A percentile compares a stretch with the other conserved stretches of the same genome.
phyloP scores from a whole-genome alignment of 441 rosid genomes.

The Brassica balearica region DNA sequence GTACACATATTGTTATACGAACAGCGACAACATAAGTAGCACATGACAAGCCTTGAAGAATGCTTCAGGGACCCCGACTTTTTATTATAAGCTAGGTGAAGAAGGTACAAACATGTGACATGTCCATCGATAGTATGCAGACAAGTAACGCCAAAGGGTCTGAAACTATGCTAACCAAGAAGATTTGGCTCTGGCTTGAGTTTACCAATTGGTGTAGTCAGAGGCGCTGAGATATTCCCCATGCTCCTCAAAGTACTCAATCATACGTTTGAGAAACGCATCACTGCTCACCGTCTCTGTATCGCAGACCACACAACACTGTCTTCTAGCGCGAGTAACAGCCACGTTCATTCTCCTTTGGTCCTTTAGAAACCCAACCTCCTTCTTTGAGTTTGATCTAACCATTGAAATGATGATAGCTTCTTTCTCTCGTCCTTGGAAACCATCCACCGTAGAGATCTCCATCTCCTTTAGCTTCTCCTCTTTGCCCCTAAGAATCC shows the following conservation, averaged over 20 bases:
- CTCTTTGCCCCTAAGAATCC: slow-evolving; percentile 73
- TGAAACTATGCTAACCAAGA: slow-evolving; percentile 1
- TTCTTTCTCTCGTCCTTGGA: slow-evolving; percentile 98
- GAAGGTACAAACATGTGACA: not conserved
- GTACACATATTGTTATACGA: too few relatives aligned
- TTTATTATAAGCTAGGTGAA: not conserved
- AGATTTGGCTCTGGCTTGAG: not conserved
- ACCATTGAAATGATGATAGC: slow-evolving; percentile 97
- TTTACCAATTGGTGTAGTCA: slow-evolving; percentile 52
- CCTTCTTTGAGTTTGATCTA: slow-evolving; percentile 89
- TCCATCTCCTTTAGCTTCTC: slow-evolving; percentile 82
- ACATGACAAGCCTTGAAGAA: too few relatives aligned
- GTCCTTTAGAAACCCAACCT: slow-evolving; percentile 93
- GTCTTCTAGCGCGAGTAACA: slow-evolving; percentile 94
- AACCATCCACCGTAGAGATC: slow-evolving; percentile 95
- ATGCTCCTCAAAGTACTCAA: slow-evolving; percentile 90
- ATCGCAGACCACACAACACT: slow-evolving; percentile 92
- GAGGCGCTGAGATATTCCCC: slow-evolving; percentile 96
- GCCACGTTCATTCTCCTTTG: slow-evolving; percentile 96
- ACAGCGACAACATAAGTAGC: too few relatives aligned
- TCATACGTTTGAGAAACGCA: slow-evolving; percentile 76
- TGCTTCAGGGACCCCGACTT: too few relatives aligned
- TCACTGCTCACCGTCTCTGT: slow-evolving; percentile 85
- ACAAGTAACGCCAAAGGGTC: not conserved
- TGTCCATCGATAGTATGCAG: not conserved